phyloP scores from a whole-genome alignment of 1,284 basidiomycete genomes.

The Malassezia furfur region DNA sequence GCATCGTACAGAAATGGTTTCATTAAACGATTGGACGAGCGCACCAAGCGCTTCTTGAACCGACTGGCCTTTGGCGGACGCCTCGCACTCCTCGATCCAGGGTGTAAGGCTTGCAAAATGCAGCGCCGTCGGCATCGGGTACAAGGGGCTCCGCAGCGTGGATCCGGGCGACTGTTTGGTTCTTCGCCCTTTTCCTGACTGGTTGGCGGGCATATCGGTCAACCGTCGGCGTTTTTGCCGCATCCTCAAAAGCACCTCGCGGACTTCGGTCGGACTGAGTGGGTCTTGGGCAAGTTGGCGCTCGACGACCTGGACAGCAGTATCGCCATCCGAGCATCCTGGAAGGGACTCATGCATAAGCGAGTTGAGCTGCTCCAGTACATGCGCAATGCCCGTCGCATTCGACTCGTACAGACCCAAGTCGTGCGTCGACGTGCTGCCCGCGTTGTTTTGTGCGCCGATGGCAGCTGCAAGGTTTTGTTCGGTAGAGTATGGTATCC shows the following conservation, averaged over 20 bases:
- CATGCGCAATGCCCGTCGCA: neutral
- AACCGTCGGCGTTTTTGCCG: slow-evolving; percentile 8
- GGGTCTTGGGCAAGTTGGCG: neutral
- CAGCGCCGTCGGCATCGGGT: slow-evolving; percentile 3
- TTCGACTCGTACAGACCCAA: slow-evolving; percentile 1
- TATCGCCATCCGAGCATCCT: neutral
- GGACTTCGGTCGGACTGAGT: neutral
- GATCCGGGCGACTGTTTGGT: too few relatives aligned
- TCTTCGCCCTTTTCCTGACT: neutral
- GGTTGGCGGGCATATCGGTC: neutral
- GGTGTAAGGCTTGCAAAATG: slow-evolving; percentile 1
- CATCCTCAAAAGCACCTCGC: slow-evolving; percentile 6
- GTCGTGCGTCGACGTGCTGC: neutral
- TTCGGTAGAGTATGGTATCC: neutral
- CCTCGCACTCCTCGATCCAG: slow-evolving; percentile 7
- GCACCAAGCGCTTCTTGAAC: neutral
- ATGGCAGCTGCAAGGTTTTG: slow-evolving; percentile 8
- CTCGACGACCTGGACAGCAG: neutral
- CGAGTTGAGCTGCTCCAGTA: neutral
- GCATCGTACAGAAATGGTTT: neutral
- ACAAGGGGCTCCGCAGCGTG: neutral
- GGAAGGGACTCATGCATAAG: neutral
- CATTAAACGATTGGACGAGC: slow-evolving; percentile 2
- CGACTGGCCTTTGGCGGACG: neutral
- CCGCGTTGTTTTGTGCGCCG: neutral